These are phyloP conservation scores for Astrothelium subdiscretum DNA, from an alignment of 495 filamentous ascomycete genomes.

Conservation along the genomic window DNA sequence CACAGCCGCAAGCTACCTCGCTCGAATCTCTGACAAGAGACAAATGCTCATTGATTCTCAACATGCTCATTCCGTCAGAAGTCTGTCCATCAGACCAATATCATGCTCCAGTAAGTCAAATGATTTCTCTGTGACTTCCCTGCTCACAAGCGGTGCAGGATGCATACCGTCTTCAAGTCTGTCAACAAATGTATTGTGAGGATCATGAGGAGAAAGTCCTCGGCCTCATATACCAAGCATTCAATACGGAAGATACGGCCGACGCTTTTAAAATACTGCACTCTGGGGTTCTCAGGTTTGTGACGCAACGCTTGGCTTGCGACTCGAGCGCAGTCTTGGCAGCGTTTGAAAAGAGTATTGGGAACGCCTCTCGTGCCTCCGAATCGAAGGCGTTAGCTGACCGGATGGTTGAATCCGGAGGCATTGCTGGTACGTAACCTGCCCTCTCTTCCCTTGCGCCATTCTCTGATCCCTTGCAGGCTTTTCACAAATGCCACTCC, in stretches of 20 bases:
- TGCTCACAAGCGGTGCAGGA: not conserved
- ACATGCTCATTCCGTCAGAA: not conserved
- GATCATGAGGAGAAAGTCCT: not conserved
- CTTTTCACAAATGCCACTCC: not conserved
- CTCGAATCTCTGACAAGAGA: not conserved
- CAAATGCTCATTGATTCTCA: constrained; percentile 4
- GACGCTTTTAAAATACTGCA: not conserved
- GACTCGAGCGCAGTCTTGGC: not conserved
- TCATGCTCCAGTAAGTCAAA: not conserved
- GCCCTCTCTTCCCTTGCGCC: not conserved
- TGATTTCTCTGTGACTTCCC: not conserved
- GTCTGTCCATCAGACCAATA: not conserved
- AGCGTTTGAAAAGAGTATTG: not conserved
- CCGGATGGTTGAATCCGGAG: not conserved
- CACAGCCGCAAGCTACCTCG: not conserved
- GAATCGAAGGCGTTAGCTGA: not conserved
- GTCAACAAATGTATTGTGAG: not conserved
- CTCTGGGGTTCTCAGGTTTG: not conserved
- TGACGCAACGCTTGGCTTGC: not conserved
- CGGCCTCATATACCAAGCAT: not conserved
- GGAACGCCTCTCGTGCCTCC: not conserved
- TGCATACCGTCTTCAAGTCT: constrained; percentile 4
- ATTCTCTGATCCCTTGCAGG: not conserved
- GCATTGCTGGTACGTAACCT: not conserved
- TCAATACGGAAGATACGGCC: not conserved